These are phyloP conservation scores for Hypsizygus ulmarius DNA, from an alignment of 1,284 basidiomycete genomes.

Conservation along the genomic window DNA sequence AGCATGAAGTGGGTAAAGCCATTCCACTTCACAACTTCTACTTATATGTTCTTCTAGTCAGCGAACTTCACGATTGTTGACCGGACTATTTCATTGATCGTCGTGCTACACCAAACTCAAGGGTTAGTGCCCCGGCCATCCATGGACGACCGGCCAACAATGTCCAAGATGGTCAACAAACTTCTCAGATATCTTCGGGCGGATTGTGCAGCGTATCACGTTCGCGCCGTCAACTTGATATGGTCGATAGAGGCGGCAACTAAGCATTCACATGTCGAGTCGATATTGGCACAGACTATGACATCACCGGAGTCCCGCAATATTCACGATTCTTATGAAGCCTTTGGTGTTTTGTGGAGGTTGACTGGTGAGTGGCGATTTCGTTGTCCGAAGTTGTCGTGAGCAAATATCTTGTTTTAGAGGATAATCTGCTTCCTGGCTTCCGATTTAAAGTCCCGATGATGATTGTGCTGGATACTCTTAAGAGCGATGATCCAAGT, in stretches of 20 bases:
- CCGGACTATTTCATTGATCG: slow-evolving; percentile 55
- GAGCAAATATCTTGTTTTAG: slow-evolving; percentile 39
- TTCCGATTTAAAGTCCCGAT: slow-evolving; percentile 82
- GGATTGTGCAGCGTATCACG: slow-evolving; percentile 71
- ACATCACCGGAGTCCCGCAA: slow-evolving; percentile 48
- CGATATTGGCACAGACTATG: slow-evolving; percentile 73
- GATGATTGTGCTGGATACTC: slow-evolving; percentile 82
- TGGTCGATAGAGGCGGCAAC: slow-evolving; percentile 79
- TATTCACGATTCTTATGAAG: slow-evolving; percentile 69
- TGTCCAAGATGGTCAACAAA: slow-evolving; percentile 61
- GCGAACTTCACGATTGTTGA: slow-evolving; percentile 70
- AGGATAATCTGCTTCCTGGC: slow-evolving; percentile 80
- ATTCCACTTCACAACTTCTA: not conserved
- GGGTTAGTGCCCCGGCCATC: slow-evolving; percentile 50
- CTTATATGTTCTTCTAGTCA: slow-evolving; percentile 35
- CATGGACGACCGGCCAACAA: slow-evolving; percentile 52
- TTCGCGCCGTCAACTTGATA: slow-evolving; percentile 80
- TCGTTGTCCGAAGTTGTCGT: not conserved
- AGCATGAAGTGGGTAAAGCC: slow-evolving; percentile 45
- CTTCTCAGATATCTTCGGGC: slow-evolving; percentile 77
- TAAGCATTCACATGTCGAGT: slow-evolving; percentile 66
- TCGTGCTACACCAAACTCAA: slow-evolving; percentile 53
- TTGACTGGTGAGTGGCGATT: slow-evolving; percentile 62
- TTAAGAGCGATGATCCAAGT: slow-evolving; percentile 73
- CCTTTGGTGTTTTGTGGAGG: slow-evolving; percentile 92